These are phyloP conservation scores for Candida neerlandica DNA, from an alignment of 1,139 yeast species.

Conservation along the genomic window DNA sequence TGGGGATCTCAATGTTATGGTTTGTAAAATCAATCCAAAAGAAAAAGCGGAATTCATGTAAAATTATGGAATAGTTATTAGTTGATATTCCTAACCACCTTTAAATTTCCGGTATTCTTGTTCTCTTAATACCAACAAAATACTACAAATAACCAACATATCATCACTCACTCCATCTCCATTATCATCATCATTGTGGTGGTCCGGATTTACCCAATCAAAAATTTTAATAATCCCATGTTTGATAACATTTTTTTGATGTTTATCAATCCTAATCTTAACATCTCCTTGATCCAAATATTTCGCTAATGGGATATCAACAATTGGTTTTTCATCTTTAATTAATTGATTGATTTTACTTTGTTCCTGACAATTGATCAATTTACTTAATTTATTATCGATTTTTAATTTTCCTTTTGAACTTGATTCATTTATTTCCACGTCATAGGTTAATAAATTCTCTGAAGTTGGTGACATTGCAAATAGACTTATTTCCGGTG, in stretches of 20 bases:
- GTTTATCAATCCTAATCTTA: slow-evolving; percentile 19
- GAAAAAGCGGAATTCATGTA: too few species aligned
- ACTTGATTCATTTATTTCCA: slow-evolving; percentile 13
- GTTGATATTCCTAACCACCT: slow-evolving; percentile 23
- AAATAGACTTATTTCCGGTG: slow-evolving; percentile 31
- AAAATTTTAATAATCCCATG: slow-evolving; percentile 36
- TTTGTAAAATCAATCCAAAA: too few species aligned
- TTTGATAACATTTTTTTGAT: slow-evolving; percentile 15
- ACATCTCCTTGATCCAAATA: slow-evolving; percentile 32
- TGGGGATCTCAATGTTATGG: too few species aligned
- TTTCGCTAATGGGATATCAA: slow-evolving; percentile 35
- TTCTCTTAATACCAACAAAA: slow-evolving; percentile 39
- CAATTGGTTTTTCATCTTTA: slow-evolving; percentile 18
- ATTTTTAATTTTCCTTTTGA: slow-evolving; percentile 10
- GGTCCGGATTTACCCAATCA: slow-evolving; percentile 21
- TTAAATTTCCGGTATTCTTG: slow-evolving; percentile 42
- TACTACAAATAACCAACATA: slow-evolving; percentile 30
- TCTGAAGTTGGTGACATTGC: slow-evolving; percentile 25
- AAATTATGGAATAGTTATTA: not conserved
- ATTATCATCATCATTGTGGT: slow-evolving; percentile 11
- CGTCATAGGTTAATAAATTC: slow-evolving; percentile 27
- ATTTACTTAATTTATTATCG: slow-evolving; percentile 12
- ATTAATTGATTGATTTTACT: slow-evolving; percentile 13
- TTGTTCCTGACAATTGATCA: slow-evolving; percentile 15
- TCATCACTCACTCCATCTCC: slow-evolving; percentile 22